These are phyloP conservation scores for Aspergillus transmontanensis DNA, from an alignment of 2,329 filamentous ascomycete species.

Conservation along the genomic window DNA sequence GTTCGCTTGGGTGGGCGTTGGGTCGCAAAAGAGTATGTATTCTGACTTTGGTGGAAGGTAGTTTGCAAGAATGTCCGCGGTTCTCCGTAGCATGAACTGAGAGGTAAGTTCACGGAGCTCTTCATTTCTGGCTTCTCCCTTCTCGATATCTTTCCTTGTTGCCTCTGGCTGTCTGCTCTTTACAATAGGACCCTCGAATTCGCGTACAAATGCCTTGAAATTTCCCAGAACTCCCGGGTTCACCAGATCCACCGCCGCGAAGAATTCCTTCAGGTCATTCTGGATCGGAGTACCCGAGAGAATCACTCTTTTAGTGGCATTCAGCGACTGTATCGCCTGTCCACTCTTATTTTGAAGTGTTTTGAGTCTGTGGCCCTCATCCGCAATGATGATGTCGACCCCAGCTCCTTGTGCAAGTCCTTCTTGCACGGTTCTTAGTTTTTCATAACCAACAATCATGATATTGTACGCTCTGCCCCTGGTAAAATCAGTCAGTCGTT, in stretches of 20 bases:
- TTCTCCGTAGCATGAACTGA: constrained; percentile 67
- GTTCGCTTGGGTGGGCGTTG: constrained; percentile 61
- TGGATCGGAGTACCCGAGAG: constrained; percentile 69
- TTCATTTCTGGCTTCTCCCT: constrained; percentile 62
- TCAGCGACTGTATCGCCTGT: constrained; percentile 65
- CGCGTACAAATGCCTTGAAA: constrained; percentile 63
- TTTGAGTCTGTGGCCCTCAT: constrained; percentile 69
- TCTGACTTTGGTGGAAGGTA: constrained; percentile 69
- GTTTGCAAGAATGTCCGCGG: constrained; percentile 66
- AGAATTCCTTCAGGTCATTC: constrained; percentile 69
- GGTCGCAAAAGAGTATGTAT: constrained; percentile 67
- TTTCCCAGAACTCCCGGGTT: constrained; percentile 67
- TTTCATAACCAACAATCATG: constrained; percentile 75
- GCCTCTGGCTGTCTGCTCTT: constrained; percentile 66
- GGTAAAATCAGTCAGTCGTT: constrained; percentile 68
- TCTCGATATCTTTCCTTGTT: constrained; percentile 62
- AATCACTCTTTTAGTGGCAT: constrained; percentile 63
- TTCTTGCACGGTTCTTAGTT: constrained; percentile 65
- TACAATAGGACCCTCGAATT: constrained; percentile 67
- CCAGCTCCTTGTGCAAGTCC: constrained; percentile 64
- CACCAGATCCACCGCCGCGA: constrained; percentile 68
- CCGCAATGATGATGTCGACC: constrained; percentile 71
- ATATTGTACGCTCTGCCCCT: constrained; percentile 68
- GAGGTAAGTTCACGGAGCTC: constrained; percentile 64
- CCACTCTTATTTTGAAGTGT: constrained; percentile 70